Percentiles rank a stretch among this genome's conserved stretches.
phyloP scores from a whole-genome alignment of 768 basidiomycete species.

The Phallus indusiatus region DNA sequence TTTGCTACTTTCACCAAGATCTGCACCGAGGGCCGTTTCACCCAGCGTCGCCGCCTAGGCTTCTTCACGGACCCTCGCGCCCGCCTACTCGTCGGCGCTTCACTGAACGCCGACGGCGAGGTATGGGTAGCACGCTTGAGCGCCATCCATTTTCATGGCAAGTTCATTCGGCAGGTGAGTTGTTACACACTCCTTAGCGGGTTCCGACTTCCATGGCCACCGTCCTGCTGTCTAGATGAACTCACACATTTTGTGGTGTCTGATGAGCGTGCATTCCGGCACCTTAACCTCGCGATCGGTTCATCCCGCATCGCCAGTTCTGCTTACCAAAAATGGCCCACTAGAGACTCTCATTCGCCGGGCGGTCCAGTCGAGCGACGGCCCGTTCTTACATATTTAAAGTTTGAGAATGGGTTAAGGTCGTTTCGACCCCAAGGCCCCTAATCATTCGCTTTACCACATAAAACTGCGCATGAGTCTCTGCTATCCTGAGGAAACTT shows the following conservation, averaged over 20 bases:
- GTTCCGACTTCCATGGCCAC: conserved; percentile 82
- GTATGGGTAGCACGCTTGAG: conserved; percentile 82
- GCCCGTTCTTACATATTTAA: conserved; percentile 53
- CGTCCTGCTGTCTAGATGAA: conserved; percentile 78
- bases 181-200: conserved; percentile 84
- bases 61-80: no score
- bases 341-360: conserved; percentile 59
- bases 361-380: conserved; percentile 40
- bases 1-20: no score
- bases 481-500: conserved; percentile 77
- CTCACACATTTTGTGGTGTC: conserved; percentile 78
- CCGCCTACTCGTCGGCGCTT: no score
- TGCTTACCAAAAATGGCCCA: conserved; percentile 69
- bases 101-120: conserved; percentile 54
- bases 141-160: conserved; percentile 89
- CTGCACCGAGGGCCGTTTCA: no score
- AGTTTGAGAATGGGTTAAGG: conserved; percentile 78
- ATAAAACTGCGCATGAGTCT: conserved; percentile 47
- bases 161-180: conserved; percentile 88
- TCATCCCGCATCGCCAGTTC: conserved; percentile 66
- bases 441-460: conserved; percentile 83
- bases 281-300: conserved; percentile 70
- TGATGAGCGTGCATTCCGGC: conserved; percentile 76
- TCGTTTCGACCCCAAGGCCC: conserved; percentile 83
- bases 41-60: no score